Evolutionary conservation across 345 rosid genomes (phyloP).

Genomic region (Acer negundo): DNA sequence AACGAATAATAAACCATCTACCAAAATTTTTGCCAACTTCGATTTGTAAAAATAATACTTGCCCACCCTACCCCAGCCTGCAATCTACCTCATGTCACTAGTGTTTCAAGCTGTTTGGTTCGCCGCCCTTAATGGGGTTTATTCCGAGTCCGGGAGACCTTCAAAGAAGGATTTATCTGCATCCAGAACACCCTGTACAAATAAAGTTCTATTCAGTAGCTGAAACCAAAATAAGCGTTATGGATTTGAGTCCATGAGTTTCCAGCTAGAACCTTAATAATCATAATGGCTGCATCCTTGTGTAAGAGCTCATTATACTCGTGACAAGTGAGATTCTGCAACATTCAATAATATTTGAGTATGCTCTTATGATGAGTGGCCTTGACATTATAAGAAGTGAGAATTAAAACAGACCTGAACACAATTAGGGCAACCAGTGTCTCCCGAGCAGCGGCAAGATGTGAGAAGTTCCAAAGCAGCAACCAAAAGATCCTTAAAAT

Average conservation of each 20-base stretch:
- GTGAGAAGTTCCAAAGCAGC: constrained; percentile 75
- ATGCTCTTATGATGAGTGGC: neutral
- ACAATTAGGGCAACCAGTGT: constrained; percentile 81
- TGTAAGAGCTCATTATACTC: constrained; percentile 77
- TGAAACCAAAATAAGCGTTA: neutral
- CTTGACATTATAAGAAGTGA: neutral
- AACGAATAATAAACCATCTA: too few species aligned
- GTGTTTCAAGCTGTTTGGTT: too few species aligned
- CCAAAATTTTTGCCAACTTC: too few species aligned
- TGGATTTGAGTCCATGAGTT: constrained; percentile 6
- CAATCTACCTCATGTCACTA: too few species aligned
- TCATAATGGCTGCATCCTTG: constrained; percentile 78
- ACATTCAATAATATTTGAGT: constrained; percentile 4
- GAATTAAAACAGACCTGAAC: constrained; percentile 52
- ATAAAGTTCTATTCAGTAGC: constrained; percentile 19
- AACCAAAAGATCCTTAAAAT: constrained; percentile 65
- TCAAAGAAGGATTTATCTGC: constrained; percentile 53
- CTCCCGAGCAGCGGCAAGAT: constrained; percentile 59
- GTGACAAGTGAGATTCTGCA: constrained; percentile 65
- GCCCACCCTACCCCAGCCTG: too few species aligned
- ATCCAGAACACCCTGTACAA: constrained; percentile 66
- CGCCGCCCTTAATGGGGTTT: neutral
- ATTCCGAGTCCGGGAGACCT: constrained; percentile 12
- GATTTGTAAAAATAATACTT: too few species aligned
- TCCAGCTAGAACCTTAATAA: constrained; percentile 54